Evolutionary conservation across 768 basidiomycete genomes (phyloP), one percentile per base, ranked within the genome.

Genomic region (Hygrophorus russula): DNA sequence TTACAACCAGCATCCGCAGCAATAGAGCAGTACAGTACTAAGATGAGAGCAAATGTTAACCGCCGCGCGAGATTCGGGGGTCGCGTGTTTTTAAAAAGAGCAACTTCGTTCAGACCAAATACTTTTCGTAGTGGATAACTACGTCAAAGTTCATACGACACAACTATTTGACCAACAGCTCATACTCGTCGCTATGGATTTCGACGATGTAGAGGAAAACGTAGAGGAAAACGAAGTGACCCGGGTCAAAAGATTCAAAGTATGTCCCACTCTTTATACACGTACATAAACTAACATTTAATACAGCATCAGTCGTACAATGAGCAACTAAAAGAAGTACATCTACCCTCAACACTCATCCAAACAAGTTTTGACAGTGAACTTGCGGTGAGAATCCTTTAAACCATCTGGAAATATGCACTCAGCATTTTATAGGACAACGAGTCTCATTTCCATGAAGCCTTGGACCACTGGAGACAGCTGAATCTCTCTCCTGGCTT

Each of bases 401-500:
- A 33, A 20, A 27, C 5, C 10, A 12, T 17, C 12, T 34, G 32
- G 37, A 7, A 28, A 24, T 28, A n/a, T 14, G 27, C 13, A n/a
- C 6, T 29, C 24, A 24, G 24, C n/a, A 28, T 10, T 13, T 27
- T 50, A 2, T 43, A 88, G 83, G 83, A 90, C 49, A 74, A 76
- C 54, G 77, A 79, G 45, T 87, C 83, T 0, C 80, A 88, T 56
- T 91, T 93, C 53, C 77, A 81, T 42, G 69, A 75, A 50, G 72
- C 82, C 2, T 65, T 93, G 27, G 67, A 76, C 19, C 77, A 85
- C 53, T 87, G 83, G 80, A 66, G 73, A 50, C 82, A 91, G 51
- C 71, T 92, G 47, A 90, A 86, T 58, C 73, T 93, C 15, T 70
- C 86, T 2, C 74, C 83, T 0, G 68, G 77, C 1, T 92, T 91